These are phyloP conservation scores for Aspergillus thermomutatus DNA, from an alignment of 2,329 filamentous ascomycete species.

Conservation along the genomic window DNA sequence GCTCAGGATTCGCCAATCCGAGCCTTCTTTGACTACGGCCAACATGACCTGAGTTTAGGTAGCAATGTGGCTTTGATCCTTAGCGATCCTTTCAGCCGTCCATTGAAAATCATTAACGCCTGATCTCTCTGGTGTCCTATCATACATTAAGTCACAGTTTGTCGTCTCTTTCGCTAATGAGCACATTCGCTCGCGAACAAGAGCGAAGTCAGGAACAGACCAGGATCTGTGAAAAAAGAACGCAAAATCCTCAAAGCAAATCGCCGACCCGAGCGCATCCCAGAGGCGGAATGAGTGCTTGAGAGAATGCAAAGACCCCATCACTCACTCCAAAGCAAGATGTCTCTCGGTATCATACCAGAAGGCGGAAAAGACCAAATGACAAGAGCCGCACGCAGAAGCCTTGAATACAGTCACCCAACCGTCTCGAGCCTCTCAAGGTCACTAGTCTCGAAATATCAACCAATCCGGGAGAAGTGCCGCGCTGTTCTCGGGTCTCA, in stretches of 20 bases:
- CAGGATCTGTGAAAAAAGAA: background rate
- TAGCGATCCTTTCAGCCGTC: background rate
- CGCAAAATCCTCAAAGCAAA: background rate
- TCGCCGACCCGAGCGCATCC: background rate
- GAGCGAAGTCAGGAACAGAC: background rate
- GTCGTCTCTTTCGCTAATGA: background rate
- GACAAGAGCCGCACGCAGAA: no score
- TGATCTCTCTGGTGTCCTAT: background rate
- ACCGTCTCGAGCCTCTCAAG: background rate
- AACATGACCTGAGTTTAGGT: background rate
- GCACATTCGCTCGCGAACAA: background rate
- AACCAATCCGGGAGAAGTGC: background rate
- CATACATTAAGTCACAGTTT: background rate
- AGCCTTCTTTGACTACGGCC: background rate
- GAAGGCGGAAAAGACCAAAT: background rate
- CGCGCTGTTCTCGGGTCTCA: constrained; percentile 4
- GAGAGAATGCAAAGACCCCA: background rate
- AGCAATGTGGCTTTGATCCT: background rate
- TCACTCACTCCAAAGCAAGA: background rate
- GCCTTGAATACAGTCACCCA: background rate
- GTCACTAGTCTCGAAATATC: background rate
- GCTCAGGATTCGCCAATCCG: background rate
- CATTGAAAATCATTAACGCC: background rate
- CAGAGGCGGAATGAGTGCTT: background rate
- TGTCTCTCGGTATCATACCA: background rate